Conservation (phyloP, 2,329 filamentous ascomycete species). For the Hymenoscyphus fraxineus region DNA sequence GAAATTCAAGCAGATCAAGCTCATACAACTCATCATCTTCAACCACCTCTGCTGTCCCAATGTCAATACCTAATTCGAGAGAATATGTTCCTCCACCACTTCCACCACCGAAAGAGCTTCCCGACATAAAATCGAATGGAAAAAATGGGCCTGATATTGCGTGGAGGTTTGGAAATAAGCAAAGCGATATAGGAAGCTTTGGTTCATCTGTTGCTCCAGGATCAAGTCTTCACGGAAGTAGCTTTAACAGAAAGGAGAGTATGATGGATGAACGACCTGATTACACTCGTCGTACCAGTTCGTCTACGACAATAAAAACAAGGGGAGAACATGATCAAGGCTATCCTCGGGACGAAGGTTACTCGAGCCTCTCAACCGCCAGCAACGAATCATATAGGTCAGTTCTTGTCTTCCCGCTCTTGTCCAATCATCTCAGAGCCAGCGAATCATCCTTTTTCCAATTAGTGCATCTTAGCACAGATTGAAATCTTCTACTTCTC, state of each 20-base stretch:
- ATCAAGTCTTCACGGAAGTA: slow-evolving; percentile 49
- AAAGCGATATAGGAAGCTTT: slow-evolving; percentile 42
- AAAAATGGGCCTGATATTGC: slow-evolving; percentile 60
- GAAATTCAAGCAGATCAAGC: slow-evolving; percentile 27
- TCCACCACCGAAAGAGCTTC: slow-evolving; percentile 58
- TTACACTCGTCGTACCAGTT: slow-evolving; percentile 36
- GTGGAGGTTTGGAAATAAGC: slow-evolving; percentile 60
- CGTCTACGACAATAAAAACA: slow-evolving; percentile 41
- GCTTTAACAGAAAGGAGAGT: slow-evolving; percentile 36
- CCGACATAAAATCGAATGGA: slow-evolving; percentile 49
- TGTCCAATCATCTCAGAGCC: neutral
- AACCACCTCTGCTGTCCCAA: slow-evolving; percentile 46
- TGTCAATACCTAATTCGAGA: slow-evolving; percentile 60
- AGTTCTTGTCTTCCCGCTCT: slow-evolving; percentile 20
- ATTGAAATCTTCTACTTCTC: neutral
- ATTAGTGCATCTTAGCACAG: too few relatives aligned
- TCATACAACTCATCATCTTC: slow-evolving; percentile 35
- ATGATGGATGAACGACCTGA: slow-evolving; percentile 29
- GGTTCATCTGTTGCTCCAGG: slow-evolving; percentile 43
- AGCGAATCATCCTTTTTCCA: neutral
- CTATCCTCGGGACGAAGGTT: slow-evolving; percentile 36
- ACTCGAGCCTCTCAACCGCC: slow-evolving; percentile 35
- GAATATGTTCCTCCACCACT: slow-evolving; percentile 56
- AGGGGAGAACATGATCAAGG: slow-evolving; percentile 35
- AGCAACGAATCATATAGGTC: slow-evolving; percentile 33